Percentiles rank a stretch among this genome's conserved stretches.
phyloP scores from a whole-genome alignment of 2,329 filamentous ascomycete species.

The Colletotrichum camelliae region DNA sequence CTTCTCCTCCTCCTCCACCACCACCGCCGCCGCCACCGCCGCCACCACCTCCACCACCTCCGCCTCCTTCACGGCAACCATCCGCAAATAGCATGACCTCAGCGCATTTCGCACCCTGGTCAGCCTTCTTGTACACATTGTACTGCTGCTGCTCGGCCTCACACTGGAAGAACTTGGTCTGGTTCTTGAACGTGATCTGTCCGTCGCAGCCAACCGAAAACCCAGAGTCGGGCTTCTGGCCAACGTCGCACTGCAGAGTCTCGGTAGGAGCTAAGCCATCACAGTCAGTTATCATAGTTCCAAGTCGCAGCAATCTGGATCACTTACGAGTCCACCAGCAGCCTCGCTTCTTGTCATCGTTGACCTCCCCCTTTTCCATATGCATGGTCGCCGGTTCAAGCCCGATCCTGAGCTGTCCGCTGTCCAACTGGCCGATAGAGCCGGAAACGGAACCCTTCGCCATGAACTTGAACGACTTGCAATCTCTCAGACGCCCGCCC shows the following conservation, averaged over 20 bases:
- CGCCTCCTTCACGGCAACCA: constrained; percentile 32
- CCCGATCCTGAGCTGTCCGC: constrained; percentile 65
- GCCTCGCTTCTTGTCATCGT: constrained; percentile 60
- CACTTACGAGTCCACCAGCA: constrained; percentile 66
- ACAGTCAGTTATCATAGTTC: not conserved
- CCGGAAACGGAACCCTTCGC: constrained; percentile 55
- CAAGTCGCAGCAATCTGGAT: not conserved
- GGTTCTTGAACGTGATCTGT: constrained; percentile 54
- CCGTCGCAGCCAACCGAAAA: constrained; percentile 63
- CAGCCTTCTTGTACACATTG: constrained; percentile 58
- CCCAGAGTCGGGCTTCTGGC: constrained; percentile 54
- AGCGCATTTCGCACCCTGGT: constrained; percentile 48
- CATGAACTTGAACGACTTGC: constrained; percentile 54
- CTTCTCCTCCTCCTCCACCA: not conserved
- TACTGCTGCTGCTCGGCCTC: constrained; percentile 59
- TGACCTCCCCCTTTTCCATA: constrained; percentile 53
- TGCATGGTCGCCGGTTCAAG: constrained; percentile 51
- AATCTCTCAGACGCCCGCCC: not conserved
- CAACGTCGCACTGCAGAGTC: constrained; percentile 66
- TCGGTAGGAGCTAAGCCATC: constrained; percentile 51
- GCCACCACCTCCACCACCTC: not conserved
- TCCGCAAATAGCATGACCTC: constrained; percentile 50
- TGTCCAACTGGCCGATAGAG: constrained; percentile 62
- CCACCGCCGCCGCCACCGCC: not conserved
- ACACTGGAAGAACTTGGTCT: constrained; percentile 64